A percentile compares a stretch with the other conserved stretches of the same genome.
Conservation (phyloP, 225 moss, liverwort and hornwort species). For the Straminergon stramineum region DNA sequence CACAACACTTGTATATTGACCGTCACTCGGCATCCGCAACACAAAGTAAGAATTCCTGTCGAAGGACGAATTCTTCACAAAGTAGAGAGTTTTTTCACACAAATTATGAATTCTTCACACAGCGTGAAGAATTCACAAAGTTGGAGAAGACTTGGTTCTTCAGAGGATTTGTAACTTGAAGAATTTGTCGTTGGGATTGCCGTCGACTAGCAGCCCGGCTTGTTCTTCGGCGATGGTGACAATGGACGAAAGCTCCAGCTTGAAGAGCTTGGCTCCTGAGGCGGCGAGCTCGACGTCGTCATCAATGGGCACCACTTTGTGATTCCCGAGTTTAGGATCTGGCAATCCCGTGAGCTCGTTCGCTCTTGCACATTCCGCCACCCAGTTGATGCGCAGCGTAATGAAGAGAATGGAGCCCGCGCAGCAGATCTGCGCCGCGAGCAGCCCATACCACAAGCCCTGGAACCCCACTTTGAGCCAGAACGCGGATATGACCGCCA, state of each 20-base stretch:
- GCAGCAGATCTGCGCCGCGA: constrained; percentile 89
- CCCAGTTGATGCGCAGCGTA: constrained; percentile 41
- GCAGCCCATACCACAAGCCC: constrained; percentile 86
- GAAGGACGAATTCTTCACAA: neutral
- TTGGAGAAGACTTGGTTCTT: neutral
- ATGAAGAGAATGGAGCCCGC: constrained; percentile 29
- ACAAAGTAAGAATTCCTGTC: neutral
- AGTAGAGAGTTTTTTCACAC: neutral
- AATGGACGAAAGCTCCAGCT: constrained; percentile 11
- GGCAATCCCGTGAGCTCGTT: constrained; percentile 2
- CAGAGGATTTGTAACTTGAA: constrained; percentile 2
- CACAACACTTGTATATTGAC: neutral
- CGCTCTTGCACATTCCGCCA: constrained; percentile 21
- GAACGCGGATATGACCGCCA: constrained; percentile 77
- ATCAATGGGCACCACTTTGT: constrained; percentile 23
- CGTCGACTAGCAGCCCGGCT: constrained; percentile 17
- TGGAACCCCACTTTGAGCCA: constrained; percentile 73
- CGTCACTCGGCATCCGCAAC: neutral
- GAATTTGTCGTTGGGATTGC: constrained; percentile 14
- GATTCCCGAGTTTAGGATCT: neutral
- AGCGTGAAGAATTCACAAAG: neutral
- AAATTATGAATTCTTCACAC: neutral
- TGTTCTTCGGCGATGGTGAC: constrained; percentile 23
- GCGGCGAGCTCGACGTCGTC: constrained; percentile 15
- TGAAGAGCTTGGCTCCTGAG: neutral